Base-by-base conservation (phyloP, 257 asterid genomes). In the Nicotiana obtusifolia region DNA sequence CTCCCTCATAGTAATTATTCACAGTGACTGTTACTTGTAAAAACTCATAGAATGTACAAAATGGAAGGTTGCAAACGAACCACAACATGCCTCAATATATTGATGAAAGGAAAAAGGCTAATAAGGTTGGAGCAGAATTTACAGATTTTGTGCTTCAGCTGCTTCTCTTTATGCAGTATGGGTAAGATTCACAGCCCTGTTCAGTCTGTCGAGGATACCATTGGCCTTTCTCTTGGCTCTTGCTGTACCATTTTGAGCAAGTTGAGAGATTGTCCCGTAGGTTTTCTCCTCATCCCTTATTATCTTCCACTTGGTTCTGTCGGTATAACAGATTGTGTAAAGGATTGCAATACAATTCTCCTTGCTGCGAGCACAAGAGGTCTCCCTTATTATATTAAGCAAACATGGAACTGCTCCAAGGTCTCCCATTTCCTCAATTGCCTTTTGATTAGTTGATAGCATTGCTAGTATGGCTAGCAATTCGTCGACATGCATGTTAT, bases 161-260 rank as follows among this genome's bases (percentile, higher is more conserved):
- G 54, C 52, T 11, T 24, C 56, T 81, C 64, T 69, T 95, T 90
- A 95, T 4, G 98, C 94, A 2, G 98, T 91, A 47, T 93, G 93
- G 33, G 91, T 95, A 44, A 86, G 86, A 80, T 86, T 83, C 82
- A 80, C 78, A 7, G 88, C 84, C 84, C 91, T 80, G 59, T 86
- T 90, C 68, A 95, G 86, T 77, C 95, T 89, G 76, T 91, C 97
- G 3, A 95, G 97, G 79, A 95, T 89, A 86, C 89, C 90, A 22
- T 65, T 81, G 11, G 99, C 98, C 90, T 95, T 95, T 71, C 99
- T 91, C 90, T 89, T 88, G 9, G 99, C 97, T 81, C 99, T 83
- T 13, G 98, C 87, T 20, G 96, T 91, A 64, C 99, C 99, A 61
- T 90, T 86, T 76, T 85, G 85, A 73, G 91, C 90, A 4, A 95